Evolutionary conservation across 2,329 filamentous ascomycete species (phyloP).

Genomic region (Pestalotiopsis sp.): DNA sequence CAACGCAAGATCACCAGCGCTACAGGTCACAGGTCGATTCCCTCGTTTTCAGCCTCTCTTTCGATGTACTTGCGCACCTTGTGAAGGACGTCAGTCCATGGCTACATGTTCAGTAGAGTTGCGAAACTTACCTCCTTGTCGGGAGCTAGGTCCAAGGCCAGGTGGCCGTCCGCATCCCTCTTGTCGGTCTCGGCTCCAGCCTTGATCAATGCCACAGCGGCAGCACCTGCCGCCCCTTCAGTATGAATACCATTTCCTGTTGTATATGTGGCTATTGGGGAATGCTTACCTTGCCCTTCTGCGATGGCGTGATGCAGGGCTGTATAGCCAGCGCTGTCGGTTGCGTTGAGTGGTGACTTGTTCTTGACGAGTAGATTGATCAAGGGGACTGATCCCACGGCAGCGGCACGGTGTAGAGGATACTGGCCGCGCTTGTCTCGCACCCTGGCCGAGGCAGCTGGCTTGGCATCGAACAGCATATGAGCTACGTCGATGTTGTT

Average conservation of each 20-base stretch:
- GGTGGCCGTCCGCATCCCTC: constrained; percentile 69
- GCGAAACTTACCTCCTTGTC: constrained; percentile 71
- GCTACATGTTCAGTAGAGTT: neutral
- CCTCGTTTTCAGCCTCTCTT: constrained; percentile 80
- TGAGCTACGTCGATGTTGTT: constrained; percentile 81
- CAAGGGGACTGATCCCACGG: constrained; percentile 87
- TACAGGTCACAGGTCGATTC: constrained; percentile 67
- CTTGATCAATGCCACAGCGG: constrained; percentile 80
- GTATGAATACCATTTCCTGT: neutral
- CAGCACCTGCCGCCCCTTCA: constrained; percentile 59
- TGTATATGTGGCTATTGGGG: neutral
- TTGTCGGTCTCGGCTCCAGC: constrained; percentile 83
- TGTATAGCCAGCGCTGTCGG: constrained; percentile 82
- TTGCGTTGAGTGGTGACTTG: constrained; percentile 79
- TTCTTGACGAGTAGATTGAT: constrained; percentile 77
- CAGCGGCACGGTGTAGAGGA: constrained; percentile 87
- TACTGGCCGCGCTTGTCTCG: constrained; percentile 90
- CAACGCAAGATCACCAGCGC: neutral
- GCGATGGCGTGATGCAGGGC: constrained; percentile 86
- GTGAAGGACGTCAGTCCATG: neutral
- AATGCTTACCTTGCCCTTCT: constrained; percentile 66
- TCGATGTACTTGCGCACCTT: constrained; percentile 78
- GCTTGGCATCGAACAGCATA: constrained; percentile 72
- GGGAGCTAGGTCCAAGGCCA: constrained; percentile 82
- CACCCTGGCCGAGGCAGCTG: constrained; percentile 72